Conservation (phyloP, 371 early-diverging fungal species). For the Actinomortierella ambigua region DNA sequence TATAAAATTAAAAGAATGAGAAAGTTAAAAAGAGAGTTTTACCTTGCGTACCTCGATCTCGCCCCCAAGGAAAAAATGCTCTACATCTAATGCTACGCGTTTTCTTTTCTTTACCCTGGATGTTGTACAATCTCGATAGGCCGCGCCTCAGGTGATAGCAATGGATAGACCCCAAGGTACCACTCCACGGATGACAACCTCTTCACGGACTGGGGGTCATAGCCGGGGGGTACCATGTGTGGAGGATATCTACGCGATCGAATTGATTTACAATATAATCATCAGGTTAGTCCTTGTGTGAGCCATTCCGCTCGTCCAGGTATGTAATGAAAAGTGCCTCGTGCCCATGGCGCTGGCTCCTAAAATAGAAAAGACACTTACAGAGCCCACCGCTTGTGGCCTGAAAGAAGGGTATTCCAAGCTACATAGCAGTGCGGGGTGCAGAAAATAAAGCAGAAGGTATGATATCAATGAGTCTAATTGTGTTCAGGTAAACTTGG, state of each 20-base stretch:
- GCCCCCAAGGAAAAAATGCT: too few relatives aligned
- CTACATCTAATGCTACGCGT: too few relatives aligned
- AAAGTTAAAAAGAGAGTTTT: background rate
- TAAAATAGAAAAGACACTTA: slow-evolving; percentile 6
- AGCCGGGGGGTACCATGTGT: slow-evolving; percentile 42
- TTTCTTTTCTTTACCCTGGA: slow-evolving; percentile 30
- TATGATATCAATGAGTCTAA: too few relatives aligned
- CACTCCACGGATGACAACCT: slow-evolving; percentile 34
- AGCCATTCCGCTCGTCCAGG: background rate
- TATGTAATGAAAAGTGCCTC: background rate
- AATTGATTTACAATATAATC: too few relatives aligned
- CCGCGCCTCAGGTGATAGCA: slow-evolving; percentile 19
- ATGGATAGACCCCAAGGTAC: slow-evolving; percentile 48
- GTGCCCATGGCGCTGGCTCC: too few relatives aligned
- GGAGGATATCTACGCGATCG: slow-evolving; percentile 41
- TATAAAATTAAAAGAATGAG: background rate
- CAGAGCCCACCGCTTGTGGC: slow-evolving; percentile 46
- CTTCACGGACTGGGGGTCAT: slow-evolving; percentile 17
- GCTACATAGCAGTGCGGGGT: slow-evolving; percentile 11
- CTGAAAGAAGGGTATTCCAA: slow-evolving; percentile 40
- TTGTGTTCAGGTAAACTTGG: too few relatives aligned
- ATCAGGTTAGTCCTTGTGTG: too few relatives aligned
- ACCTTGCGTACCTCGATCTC: too few relatives aligned
- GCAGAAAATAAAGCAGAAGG: background rate
- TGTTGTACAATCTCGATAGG: slow-evolving; percentile 47